Percentiles rank a stretch among this genome's conserved stretches.
Conservation (phyloP, 768 basidiomycete genomes). For the Rhodotorula sphaerocarpa region DNA sequence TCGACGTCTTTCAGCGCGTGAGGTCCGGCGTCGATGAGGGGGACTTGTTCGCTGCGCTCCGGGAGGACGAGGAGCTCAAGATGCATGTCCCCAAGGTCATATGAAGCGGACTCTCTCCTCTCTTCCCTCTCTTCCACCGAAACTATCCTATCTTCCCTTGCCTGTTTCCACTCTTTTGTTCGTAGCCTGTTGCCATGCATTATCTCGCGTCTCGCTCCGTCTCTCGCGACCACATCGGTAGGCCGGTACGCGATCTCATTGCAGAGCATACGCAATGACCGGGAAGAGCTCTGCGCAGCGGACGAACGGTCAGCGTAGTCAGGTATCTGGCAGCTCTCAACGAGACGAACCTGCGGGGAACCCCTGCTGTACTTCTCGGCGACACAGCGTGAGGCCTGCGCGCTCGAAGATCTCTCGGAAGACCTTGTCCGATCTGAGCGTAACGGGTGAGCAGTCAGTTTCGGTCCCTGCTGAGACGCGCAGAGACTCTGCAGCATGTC, state of each 20-base stretch:
- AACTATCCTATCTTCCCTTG: neutral
- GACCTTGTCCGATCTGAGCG: constrained; percentile 62
- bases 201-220: too few species aligned
- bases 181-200: too few species aligned
- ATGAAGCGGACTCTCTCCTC: neutral
- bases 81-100: constrained; percentile 14
- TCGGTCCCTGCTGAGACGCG: too few species aligned
- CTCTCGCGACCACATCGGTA: too few species aligned
- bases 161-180: too few species aligned
- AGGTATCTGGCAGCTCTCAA: too few species aligned
- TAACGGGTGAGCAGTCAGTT: neutral
- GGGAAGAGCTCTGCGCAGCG: constrained; percentile 29
- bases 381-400: constrained; percentile 64
- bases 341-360: constrained; percentile 52
- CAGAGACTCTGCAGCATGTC: too few species aligned
- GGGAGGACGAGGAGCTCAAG: constrained; percentile 32
- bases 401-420: constrained; percentile 68
- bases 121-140: neutral
- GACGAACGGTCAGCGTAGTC: neutral
- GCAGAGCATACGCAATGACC: constrained; percentile 26
- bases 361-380: constrained; percentile 71
- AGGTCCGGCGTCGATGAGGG: constrained; percentile 34
- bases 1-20: constrained; percentile 36
- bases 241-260: neutral
- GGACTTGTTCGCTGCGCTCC: constrained; percentile 35